These are phyloP conservation scores for Aspergillus sp. DNA, from an alignment of 2,329 filamentous ascomycete genomes.

Conservation along the genomic window DNA sequence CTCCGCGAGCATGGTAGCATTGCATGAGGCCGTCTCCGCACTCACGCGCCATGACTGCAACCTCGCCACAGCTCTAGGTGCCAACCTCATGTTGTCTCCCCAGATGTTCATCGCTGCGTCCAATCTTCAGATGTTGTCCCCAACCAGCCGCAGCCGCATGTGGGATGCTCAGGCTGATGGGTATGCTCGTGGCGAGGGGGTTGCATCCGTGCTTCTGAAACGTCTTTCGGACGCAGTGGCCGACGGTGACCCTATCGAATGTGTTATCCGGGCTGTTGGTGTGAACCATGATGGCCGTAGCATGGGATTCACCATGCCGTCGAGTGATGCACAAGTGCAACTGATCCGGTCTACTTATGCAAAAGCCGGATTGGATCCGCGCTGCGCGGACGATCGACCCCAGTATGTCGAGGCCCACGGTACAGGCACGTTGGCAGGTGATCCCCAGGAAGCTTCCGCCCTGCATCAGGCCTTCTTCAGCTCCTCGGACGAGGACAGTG, in stretches of 20 bases:
- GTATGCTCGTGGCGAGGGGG: slow-evolving; percentile 54
- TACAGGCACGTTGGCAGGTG: slow-evolving; percentile 40
- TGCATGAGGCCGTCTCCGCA: slow-evolving; percentile 34
- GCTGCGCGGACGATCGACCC: slow-evolving; percentile 23
- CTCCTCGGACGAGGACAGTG: slow-evolving; percentile 1
- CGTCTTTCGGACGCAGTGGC: slow-evolving; percentile 47
- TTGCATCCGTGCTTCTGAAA: slow-evolving; percentile 54
- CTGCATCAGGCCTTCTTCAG: slow-evolving; percentile 23
- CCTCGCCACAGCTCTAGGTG: slow-evolving; percentile 23
- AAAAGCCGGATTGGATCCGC: slow-evolving; percentile 37
- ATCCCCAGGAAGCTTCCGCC: slow-evolving; percentile 29
- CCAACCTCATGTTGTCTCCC: slow-evolving; percentile 28
- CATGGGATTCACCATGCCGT: slow-evolving; percentile 37
- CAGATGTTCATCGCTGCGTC: slow-evolving; percentile 32
- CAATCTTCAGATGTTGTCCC: slow-evolving; percentile 47
- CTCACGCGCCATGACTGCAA: slow-evolving; percentile 28
- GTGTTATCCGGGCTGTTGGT: slow-evolving; percentile 34
- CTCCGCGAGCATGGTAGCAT: slow-evolving; percentile 40
- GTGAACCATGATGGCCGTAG: slow-evolving; percentile 39
- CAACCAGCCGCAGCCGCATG: slow-evolving; percentile 49
- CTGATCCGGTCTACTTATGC: slow-evolving; percentile 42
- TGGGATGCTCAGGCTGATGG: slow-evolving; percentile 50
- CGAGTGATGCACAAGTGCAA: slow-evolving; percentile 34
- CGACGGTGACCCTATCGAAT: slow-evolving; percentile 47
- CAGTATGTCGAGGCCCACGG: slow-evolving; percentile 50